Conservation (phyloP, 139 green algal genomes). For the Chlamydomonas urium region DNA sequence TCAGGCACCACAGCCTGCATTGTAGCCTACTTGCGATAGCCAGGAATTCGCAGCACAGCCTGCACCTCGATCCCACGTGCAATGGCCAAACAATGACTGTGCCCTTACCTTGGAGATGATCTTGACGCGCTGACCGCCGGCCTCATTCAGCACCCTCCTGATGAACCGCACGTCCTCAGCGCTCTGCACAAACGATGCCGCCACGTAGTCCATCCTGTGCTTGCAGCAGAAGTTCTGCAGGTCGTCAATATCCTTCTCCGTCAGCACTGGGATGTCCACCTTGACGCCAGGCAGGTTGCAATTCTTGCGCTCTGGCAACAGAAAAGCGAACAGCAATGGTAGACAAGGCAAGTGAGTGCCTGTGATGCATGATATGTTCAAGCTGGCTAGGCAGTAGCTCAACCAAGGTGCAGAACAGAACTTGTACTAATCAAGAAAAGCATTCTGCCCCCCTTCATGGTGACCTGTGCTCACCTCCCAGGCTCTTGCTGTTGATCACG, state of each 20-base stretch:
- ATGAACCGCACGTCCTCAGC: conserved; percentile 48
- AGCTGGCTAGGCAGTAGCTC: too few species aligned
- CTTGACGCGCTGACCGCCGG: conserved; percentile 33
- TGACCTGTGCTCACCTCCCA: conserved; percentile 21
- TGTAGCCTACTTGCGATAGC: too few species aligned
- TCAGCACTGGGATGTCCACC: conserved; percentile 64
- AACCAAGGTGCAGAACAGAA: too few species aligned
- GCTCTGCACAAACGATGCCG: conserved; percentile 53
- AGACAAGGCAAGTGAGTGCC: neutral
- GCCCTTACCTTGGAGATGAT: conserved; percentile 83
- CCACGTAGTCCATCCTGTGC: conserved; percentile 61
- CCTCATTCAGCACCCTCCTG: conserved; percentile 49
- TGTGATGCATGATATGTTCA: too few species aligned
- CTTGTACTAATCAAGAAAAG: too few species aligned
- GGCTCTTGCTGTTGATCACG: conserved; percentile 43
- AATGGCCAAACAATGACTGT: too few species aligned
- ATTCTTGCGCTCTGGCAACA: conserved; percentile 62
- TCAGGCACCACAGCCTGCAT: too few species aligned
- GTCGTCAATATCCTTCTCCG: conserved; percentile 63
- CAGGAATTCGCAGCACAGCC: too few species aligned
- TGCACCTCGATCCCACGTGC: too few species aligned
- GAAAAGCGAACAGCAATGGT: too few species aligned
- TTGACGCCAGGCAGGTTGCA: conserved; percentile 70
- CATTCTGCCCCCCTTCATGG: too few species aligned
- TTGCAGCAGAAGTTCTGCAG: conserved; percentile 48